Conservation (phyloP, 208 protist genomes). For the Blastocrithidia nonstop region DNA sequence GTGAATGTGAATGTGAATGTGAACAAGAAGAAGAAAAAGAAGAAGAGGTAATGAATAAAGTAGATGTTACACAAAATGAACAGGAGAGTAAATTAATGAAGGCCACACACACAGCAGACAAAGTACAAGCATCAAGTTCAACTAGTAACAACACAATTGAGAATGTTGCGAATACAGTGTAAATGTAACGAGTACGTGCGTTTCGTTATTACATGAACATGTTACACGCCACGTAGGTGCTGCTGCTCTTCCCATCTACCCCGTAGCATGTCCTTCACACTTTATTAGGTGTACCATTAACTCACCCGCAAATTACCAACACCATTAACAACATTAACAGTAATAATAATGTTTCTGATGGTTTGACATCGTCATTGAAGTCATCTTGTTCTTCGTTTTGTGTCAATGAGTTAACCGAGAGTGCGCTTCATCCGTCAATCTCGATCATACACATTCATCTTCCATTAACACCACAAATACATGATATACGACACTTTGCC, state of each 20-base stretch:
- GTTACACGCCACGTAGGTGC: constrained; percentile 36
- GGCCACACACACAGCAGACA: background rate
- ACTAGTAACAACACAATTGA: background rate
- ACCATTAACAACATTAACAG: too few species aligned
- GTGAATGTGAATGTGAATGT: background rate
- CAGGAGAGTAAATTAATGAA: too few species aligned
- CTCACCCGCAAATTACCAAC: too few species aligned
- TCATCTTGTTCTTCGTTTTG: too few species aligned
- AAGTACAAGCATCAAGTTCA: background rate
- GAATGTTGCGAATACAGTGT: constrained; percentile 5
- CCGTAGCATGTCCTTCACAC: too few species aligned
- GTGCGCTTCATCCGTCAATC: too few species aligned
- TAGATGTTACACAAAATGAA: too few species aligned
- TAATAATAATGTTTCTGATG: too few species aligned
- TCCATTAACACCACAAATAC: constrained; percentile 9
- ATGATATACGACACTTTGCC: constrained; percentile 29
- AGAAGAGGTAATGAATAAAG: background rate
- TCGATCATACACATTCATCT: too few species aligned
- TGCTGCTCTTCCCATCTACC: constrained; percentile 38
- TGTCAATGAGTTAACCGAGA: too few species aligned
- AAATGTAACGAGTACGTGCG: constrained; percentile 9
- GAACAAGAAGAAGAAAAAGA: background rate
- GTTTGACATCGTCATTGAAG: too few species aligned
- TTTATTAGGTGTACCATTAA: too few species aligned
- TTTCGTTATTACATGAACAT: constrained; percentile 47